Evolutionary conservation across 2,329 filamentous ascomycete genomes (phyloP).

Genomic region (Botrytis byssoidea): DNA sequence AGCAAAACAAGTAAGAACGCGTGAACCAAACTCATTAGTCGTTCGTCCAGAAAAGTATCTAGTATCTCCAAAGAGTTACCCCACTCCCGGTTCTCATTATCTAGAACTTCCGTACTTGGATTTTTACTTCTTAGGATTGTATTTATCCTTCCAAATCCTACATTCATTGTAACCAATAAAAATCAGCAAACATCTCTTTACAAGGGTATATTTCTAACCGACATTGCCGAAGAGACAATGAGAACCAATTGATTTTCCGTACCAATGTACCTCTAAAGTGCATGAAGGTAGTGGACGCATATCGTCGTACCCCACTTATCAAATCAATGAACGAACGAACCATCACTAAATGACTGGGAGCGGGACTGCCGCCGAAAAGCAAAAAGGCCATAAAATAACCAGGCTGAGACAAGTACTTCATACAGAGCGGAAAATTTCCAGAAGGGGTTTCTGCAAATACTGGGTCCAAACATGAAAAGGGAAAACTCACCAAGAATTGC

Average conservation of each 20-base stretch:
- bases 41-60: conserved; percentile 3
- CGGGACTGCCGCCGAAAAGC: conserved; percentile 19
- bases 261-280: conserved; percentile 8
- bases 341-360: conserved; percentile 25
- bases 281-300: conserved; percentile 5
- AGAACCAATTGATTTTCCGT: conserved; percentile 21
- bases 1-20: not conserved
- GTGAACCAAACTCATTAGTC: conserved; percentile 16
- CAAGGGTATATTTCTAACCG: conserved; percentile 11
- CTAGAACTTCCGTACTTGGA: conserved; percentile 4
- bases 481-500: conserved; percentile 82
- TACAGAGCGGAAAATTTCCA: not conserved
- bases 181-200: conserved; percentile 13
- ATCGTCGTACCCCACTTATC: conserved; percentile 20
- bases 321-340: conserved; percentile 25
- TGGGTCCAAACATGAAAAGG: conserved; percentile 19
- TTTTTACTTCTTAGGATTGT: conserved; percentile 48
- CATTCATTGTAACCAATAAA: conserved; percentile 1
- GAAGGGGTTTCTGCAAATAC: not conserved
- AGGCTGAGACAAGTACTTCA: conserved; percentile 16
- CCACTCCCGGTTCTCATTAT: not conserved
- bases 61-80: not conserved
- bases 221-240: conserved; percentile 18
- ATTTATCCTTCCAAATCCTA: conserved; percentile 97
- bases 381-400: not conserved